Evolutionary conservation across 1,139 yeast genomes (phyloP), one percentile per base, ranked within the genome.

Genomic region (Schizosaccharomyces versatilis): DNA sequence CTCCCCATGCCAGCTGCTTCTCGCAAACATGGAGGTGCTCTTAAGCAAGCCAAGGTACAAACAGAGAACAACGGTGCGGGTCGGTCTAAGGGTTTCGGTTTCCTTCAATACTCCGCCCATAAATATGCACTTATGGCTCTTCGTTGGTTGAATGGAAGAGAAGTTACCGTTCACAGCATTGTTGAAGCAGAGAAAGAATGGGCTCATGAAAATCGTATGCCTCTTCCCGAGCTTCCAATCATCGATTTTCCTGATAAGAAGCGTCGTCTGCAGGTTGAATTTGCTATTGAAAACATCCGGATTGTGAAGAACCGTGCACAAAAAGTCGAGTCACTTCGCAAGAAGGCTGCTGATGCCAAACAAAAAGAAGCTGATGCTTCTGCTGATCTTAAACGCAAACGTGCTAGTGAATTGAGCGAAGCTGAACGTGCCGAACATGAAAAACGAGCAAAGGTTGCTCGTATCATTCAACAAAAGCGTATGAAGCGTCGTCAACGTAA

Each of bases 131-230:
- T 90, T 60, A 88, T 88, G 96, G 97, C 94, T 6, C 75, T 90
- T 59, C 78, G 99, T 72, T 93, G 96, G 95, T 75, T 90, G 67
- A 90, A 90, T 69, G 95, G 95, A 2, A 96, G 90, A 66, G 81
- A 78, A 63, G 95, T 90, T 10, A 70, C 84, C 0, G 68, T 68
- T 52, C 78, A 75, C 8, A 96, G 56, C 36, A 47, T 52, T 36
- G 54, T 76, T 17, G 85, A 75, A 58, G 95, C 94, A 9, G 67
- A 82, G 59, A 71, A 73, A 40, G 93, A 81, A 7, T 90, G 83
- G 54, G 57, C 55, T 6, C 54, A 44, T 36, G 41, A 44, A 38
- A 39, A 54, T 12, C 6, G 39, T 84, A 14, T 48, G 12, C 55
- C 52, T 12, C 56, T 19, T 14, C 59, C 41, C 8, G 55, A 52